Evolutionary conservation across 441 rosid species (phyloP).

Genomic region (Dalechampia spathulata): DNA sequence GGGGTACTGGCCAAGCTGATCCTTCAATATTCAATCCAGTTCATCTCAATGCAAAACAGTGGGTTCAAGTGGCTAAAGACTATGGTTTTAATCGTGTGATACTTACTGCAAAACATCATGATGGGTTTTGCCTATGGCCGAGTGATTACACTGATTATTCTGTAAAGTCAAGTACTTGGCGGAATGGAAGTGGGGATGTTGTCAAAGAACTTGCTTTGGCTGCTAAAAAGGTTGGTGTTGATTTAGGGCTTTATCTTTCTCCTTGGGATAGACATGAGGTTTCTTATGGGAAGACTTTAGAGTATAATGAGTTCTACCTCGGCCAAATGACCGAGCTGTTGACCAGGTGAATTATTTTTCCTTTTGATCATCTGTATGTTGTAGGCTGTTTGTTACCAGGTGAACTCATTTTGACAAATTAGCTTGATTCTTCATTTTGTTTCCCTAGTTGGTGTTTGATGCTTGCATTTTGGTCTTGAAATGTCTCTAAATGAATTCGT

Average conservation of each 20-base stretch:
- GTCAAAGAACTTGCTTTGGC: slow-evolving; percentile 62
- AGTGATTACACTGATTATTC: slow-evolving; percentile 66
- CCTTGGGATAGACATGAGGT: slow-evolving; percentile 95
- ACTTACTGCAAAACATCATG: slow-evolving; percentile 89
- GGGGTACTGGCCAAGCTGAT: slow-evolving; percentile 76
- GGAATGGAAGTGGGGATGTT: slow-evolving; percentile 64
- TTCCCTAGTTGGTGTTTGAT: too few species aligned
- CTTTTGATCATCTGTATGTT: not conserved
- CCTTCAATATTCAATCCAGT: slow-evolving; percentile 70
- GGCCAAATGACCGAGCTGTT: slow-evolving; percentile 83
- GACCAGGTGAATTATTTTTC: slow-evolving; percentile 38
- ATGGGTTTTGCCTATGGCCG: slow-evolving; percentile 97
- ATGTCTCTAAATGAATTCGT: too few species aligned
- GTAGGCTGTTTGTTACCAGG: not conserved
- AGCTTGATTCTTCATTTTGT: too few species aligned
- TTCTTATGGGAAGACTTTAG: slow-evolving; percentile 60
- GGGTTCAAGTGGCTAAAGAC: slow-evolving; percentile 71
- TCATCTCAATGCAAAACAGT: slow-evolving; percentile 56
- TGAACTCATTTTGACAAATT: too few species aligned
- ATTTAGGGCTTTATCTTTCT: slow-evolving; percentile 71
- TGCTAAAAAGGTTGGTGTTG: slow-evolving; percentile 47
- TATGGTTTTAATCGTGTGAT: slow-evolving; percentile 64
- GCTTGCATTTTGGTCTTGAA: too few species aligned
- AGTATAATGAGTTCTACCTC: slow-evolving; percentile 76
- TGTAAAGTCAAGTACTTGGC: slow-evolving; percentile 61